Percentiles rank a stretch among this genome's conserved stretches.
Evolutionary conservation across 2,329 filamentous ascomycete genomes (phyloP).

Genomic region (Botrytis elliptica): DNA sequence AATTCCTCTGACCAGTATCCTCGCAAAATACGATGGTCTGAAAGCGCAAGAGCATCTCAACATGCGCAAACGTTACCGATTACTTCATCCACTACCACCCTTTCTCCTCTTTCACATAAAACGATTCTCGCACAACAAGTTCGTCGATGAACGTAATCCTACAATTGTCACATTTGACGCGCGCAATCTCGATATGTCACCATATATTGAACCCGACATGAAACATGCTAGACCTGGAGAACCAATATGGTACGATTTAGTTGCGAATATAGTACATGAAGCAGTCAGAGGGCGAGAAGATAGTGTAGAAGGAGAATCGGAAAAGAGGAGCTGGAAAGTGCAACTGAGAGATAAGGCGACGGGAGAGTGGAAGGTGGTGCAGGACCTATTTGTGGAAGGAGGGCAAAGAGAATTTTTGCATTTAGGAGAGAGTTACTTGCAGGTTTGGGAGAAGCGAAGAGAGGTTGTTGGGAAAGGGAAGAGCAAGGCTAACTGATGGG

Average conservation of each 20-base stretch:
- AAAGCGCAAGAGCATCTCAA: slow-evolving; percentile 85
- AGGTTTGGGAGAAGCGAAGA: slow-evolving; percentile 89
- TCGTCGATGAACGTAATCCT: slow-evolving; percentile 91
- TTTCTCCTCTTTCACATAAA: slow-evolving; percentile 95
- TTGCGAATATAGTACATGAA: slow-evolving; percentile 91
- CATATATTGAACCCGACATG: slow-evolving; percentile 88
- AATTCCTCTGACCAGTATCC: slow-evolving; percentile 76
- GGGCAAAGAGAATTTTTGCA: slow-evolving; percentile 87
- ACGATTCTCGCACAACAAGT: slow-evolving; percentile 95
- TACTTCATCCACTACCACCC: slow-evolving; percentile 86
- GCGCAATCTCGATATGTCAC: slow-evolving; percentile 78
- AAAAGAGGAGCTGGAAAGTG: slow-evolving; percentile 90
- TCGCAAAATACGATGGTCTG: slow-evolving; percentile 90
- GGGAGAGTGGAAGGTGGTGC: slow-evolving; percentile 84
- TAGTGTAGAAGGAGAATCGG: slow-evolving; percentile 81
- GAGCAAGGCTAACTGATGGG: neutral
- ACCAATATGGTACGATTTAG: slow-evolving; percentile 91
- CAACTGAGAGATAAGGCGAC: slow-evolving; percentile 79
- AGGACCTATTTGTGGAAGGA: slow-evolving; percentile 90
- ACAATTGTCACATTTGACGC: slow-evolving; percentile 97
- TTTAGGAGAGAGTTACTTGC: slow-evolving; percentile 89
- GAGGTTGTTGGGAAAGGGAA: slow-evolving; percentile 37
- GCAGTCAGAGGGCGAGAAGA: slow-evolving; percentile 75
- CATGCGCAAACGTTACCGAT: slow-evolving; percentile 82
- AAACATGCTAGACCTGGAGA: slow-evolving; percentile 67